Evolutionary conservation across 1,139 yeast species (phyloP), one percentile per base, ranked within the genome.

Genomic region (Suhomyces anneliseae): DNA sequence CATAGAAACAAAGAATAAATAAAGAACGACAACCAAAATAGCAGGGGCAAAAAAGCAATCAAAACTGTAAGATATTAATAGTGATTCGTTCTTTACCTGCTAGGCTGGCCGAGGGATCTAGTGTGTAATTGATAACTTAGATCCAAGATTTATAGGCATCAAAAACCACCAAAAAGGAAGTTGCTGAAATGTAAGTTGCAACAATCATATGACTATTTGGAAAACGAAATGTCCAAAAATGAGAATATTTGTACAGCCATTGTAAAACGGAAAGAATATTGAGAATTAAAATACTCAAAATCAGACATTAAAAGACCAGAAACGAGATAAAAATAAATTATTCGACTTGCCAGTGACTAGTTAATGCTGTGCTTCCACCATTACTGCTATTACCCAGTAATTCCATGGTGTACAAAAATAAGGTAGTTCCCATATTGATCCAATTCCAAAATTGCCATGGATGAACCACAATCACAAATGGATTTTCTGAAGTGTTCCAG

Each of bases 391-490:
- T 69, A 19, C 76, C 74, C 60, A 82, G 70, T 45, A 92, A 72
- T 67, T 92, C 98, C 46, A 87, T 74, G 36, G 87, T 83, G 66
- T 93, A 93, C 41, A 93, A 71, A n/a, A 82, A 69, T 49, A 93
- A 71, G 10, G 96, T 87, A 45, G 86, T 80, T 54, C 84, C 84
- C 76, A 92, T 88, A 62, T 92, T 92, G 48, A 88, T 79, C 98
- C 98, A 92, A 57, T 92, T 90, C 98, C 99, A 92, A 64, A 92
- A 88, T 60, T 89, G 90, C 89, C 96, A 87, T 51, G 95, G 83
- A 63, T 88, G 85, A 40, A 82, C 86, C 48, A 82, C 68, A 43
- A 80, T 48, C 36, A 52, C 52, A 45, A 54, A 54, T 12, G 44
- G 31, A 45, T 54, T 52, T 40, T 55, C 57, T 7, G 57, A 53